Base-by-base conservation (phyloP, 306 rosid species). In the Aeschynomene evenia region DNA sequence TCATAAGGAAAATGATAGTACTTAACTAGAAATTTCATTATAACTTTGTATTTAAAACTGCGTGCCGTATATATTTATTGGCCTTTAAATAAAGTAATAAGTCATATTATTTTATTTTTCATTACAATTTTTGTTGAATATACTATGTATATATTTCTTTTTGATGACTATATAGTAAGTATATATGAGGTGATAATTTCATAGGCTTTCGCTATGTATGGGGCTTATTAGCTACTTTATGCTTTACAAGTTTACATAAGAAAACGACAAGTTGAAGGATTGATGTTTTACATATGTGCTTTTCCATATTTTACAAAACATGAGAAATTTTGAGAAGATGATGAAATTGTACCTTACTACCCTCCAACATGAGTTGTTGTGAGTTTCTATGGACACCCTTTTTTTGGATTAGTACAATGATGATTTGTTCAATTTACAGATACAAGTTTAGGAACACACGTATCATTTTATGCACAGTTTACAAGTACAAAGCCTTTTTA, bases 281-380 rank as follows among this genome's bases (percentile, higher is more conserved):
- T 58, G 74, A n/a, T 45, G 51, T 3, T 43, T 56, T 74, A 23
- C 36, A 16, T 21, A 7, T 4, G 33, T 36, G 68, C 10, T 13
- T 24, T 75, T 75, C 63, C 43, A 66, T 39, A 34, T 63, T 84
- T 81, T 54, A 10, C 33, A 12, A 22, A 31, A 6, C 26, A 0
- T 19, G 28, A 5, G 31, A 22, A 9, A 62, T 23, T 15, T 43
- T 37, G 10, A 60, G 34, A 22, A 73, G 6, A 72, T 21, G 83
- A 69, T 72, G 68, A 61, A 79, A 66, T 45, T 23, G 85, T 82
- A 73, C 86, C 57, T n/a, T n/a, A n/a, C n/a, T n/a, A n/a, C n/a
- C n/a, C n/a, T 49, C 18, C 54, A 7, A 12, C 45, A 58, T 86
- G 83, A 84, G 84, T 77, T 85, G 73, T 77, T 68, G 61, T 76